Base-by-base conservation (phyloP, 768 basidiomycete genomes). In the Scleroderma bovista region DNA sequence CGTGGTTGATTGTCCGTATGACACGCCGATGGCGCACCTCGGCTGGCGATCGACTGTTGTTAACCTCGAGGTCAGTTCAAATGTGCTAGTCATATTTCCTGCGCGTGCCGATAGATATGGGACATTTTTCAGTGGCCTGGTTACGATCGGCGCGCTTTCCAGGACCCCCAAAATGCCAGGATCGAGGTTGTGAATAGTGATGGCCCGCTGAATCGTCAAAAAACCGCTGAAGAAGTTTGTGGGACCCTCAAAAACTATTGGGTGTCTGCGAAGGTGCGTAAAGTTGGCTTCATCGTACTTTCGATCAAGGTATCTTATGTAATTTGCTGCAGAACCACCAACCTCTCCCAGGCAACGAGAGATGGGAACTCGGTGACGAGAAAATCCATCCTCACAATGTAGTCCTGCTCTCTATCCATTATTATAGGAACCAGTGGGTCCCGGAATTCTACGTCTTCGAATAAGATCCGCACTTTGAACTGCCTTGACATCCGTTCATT, bases 41-140 rank as follows among this genome's bases (percentile, higher is more conserved):
- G 54, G 60, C 3, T 66, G 60, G 53, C 55, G 65, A 20, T 11
- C 50, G 0, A 66, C 51, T 10, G 47, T 49, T 24, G 19, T 65
- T 9, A 53, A 52, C 9, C 49, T 65, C 16, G 50, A 64, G 53
- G 64, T 62, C 15, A 26, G 6, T 15, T n/a, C n/a, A n/a, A n/a
- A n/a, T n/a, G n/a, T n/a, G n/a, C n/a, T n/a, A n/a, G n/a, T n/a
- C 3, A 1, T 43, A 9, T 29, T 31, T 10, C 24, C 38, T 22
- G n/a, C 19, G 4, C 9, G 26, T 23, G 22, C 16, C 37, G 34
- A 34, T 44, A 31, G 29, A 29, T 9, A 29, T 29, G 26, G 7
- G 20, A 36, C 32, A 20, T 22, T 7, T 29, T 4, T 31, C 13
- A 63, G 62, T 63, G 62, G 62, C 62, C 62, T 2, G 62, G 62